phyloP scores from a whole-genome alignment of 1,139 yeast genomes.

The Komagataea norvegica region DNA sequence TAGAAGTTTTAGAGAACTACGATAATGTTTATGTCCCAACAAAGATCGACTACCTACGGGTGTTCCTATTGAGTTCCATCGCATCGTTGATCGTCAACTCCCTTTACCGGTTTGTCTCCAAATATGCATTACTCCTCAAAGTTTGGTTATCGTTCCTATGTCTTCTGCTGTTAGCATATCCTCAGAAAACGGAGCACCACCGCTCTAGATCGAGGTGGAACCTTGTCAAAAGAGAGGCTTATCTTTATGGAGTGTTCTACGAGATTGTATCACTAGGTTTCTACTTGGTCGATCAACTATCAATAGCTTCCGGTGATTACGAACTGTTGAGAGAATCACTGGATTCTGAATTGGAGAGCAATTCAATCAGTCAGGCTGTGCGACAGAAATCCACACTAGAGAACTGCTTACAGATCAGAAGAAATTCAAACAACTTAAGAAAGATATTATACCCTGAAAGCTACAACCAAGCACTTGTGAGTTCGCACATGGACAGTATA shows the following conservation, averaged over 20 bases:
- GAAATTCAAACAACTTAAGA: slow-evolving; percentile 19
- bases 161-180: slow-evolving; percentile 20
- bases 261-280: slow-evolving; percentile 11
- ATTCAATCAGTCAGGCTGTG: slow-evolving; percentile 14
- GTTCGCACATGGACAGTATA: too few species aligned
- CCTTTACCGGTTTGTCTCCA: slow-evolving; percentile 13
- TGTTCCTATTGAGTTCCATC: slow-evolving; percentile 15
- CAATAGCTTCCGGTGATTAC: slow-evolving; percentile 12
- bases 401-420: slow-evolving; percentile 23
- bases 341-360: slow-evolving; percentile 2
- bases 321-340: slow-evolving; percentile 4
- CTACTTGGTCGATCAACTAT: slow-evolving; percentile 15
- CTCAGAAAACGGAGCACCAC: slow-evolving; percentile 19
- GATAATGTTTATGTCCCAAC: slow-evolving; percentile 19
- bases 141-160: slow-evolving; percentile 20
- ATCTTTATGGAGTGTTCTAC: slow-evolving; percentile 21
- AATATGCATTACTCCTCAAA: slow-evolving; percentile 12
- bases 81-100: slow-evolving; percentile 19
- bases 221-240: slow-evolving; percentile 21
- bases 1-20: slow-evolving; percentile 13
- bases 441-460: slow-evolving; percentile 19
- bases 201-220: slow-evolving; percentile 21
- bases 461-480: slow-evolving; percentile 5
- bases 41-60: slow-evolving; percentile 20
- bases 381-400: slow-evolving; percentile 20